Evolutionary conservation across 257 asterid species (phyloP).

Genomic region (Pogostemon cablin): DNA sequence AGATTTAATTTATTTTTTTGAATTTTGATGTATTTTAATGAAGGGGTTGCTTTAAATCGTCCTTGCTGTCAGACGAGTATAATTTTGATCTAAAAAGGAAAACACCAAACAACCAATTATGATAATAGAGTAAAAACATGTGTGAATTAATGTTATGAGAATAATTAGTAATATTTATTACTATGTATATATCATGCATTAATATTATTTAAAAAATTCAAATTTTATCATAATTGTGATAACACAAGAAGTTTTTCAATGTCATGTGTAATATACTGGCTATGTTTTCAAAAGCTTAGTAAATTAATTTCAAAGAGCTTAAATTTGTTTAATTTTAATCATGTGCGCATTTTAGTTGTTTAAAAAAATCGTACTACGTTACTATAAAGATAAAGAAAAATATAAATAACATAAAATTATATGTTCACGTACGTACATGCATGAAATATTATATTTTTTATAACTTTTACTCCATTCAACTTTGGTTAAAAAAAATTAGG

Average conservation of each 20-base stretch:
- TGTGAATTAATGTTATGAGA: slow-evolving; percentile 18
- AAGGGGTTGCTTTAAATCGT: slow-evolving; percentile 32
- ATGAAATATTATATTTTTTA: too few relatives aligned
- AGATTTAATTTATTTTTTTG: background rate
- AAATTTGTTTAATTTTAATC: too few relatives aligned
- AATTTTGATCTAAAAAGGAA: slow-evolving; percentile 27
- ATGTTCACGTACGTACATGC: too few relatives aligned
- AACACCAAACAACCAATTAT: background rate
- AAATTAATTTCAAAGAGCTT: too few relatives aligned
- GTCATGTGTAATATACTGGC: too few relatives aligned
- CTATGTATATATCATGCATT: background rate
- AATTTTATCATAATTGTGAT: background rate
- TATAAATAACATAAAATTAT: too few relatives aligned
- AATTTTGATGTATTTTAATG: slow-evolving; percentile 20
- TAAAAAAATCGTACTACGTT: too few relatives aligned
- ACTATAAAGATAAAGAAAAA: too few relatives aligned
- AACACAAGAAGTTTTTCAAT: background rate
- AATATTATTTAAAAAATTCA: background rate
- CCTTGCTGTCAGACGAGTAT: slow-evolving; percentile 35
- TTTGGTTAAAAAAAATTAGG: too few relatives aligned
- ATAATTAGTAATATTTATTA: slow-evolving; percentile 29
- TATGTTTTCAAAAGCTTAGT: too few relatives aligned
- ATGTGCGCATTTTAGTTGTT: too few relatives aligned
- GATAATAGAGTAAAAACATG: slow-evolving; percentile 35
- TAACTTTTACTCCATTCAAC: too few relatives aligned